Evolutionary conservation across 192 early-diverging fungal species (phyloP), one percentile per base, ranked within the genome.

Genomic region (Podila minutissima): DNA sequence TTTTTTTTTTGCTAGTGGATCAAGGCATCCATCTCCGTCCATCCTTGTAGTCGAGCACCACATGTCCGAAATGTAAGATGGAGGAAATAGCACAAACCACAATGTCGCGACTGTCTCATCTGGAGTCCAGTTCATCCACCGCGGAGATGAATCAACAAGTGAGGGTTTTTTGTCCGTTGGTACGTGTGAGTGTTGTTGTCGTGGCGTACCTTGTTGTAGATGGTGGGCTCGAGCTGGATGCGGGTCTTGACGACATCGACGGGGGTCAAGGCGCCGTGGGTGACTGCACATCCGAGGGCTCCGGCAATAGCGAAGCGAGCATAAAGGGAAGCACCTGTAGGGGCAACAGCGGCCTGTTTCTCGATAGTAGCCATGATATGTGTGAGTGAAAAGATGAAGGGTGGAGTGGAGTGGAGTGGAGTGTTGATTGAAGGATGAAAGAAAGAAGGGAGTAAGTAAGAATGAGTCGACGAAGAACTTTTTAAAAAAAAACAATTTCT

Each of bases 201-300:
- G 11, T 53, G 41, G 17, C 38, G 82, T 81, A 82, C 88, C 82
- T 84, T 89, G 82, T 91, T 92, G 83, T 90, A 92, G 29, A 74
- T 49, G 26, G 68, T 74, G 73, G 89, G 85, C 26, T 88, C 87
- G 58, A 94, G 85, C 76, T 94, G 93, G 65, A 94, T 94, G 62
- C 91, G 83, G 41, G 91, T 93, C 85, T 93, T 94, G 71, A 92
- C 91, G 67, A 94, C 92, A 86, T 93, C 72, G 38, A 74, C 78
- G 38, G 82, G 82, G 13, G 82, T 83, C 67, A 89, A 70, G 53
- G 83, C 83, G 62, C 88, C 83, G 72, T 89, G 88, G 65, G 88
- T 89, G 74, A 89, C 74, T 66, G 71, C 75, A 79, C 88, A 89
- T 73, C 86, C 83, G 64, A 89, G 59, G 32, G 88, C 88, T 72